Conservation (phyloP, 2,329 filamentous ascomycete genomes). For the Albifimbria verrucaria region DNA sequence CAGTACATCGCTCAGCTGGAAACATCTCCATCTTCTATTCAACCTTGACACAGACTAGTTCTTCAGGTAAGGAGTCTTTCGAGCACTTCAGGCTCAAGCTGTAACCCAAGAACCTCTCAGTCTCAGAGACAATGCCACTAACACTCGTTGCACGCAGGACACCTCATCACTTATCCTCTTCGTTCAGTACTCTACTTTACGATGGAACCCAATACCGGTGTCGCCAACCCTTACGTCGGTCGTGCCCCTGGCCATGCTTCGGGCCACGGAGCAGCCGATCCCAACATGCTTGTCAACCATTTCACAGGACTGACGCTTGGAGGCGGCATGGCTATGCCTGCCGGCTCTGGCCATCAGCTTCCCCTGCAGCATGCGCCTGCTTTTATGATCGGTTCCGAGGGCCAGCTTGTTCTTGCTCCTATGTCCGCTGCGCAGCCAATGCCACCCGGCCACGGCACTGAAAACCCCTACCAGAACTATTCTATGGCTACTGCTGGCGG, state of each 20-base stretch:
- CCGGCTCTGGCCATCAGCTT: constrained; percentile 9
- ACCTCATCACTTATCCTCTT: constrained; percentile 31
- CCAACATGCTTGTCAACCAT: constrained; percentile 27
- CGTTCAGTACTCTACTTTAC: constrained; percentile 20
- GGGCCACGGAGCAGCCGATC: constrained; percentile 26
- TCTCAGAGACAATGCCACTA: no score
- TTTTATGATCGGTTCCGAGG: constrained; percentile 36
- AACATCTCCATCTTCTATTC: no score
- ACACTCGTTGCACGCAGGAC: constrained; percentile 13
- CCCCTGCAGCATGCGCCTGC: constrained; percentile 31
- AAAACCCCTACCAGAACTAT: constrained; percentile 30
- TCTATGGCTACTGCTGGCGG: constrained; percentile 30
- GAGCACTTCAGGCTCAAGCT: no score
- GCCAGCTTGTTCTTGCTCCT: constrained; percentile 34
- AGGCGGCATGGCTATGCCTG: constrained; percentile 26
- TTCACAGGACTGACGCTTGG: constrained; percentile 36
- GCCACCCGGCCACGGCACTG: constrained; percentile 29
- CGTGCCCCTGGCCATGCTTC: constrained; percentile 26
- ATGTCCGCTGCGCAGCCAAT: constrained; percentile 31
- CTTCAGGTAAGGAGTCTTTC: no score
- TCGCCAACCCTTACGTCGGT: constrained; percentile 27
- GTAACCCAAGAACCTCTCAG: no score
- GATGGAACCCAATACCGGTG: constrained; percentile 33
- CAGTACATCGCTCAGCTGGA: no score
- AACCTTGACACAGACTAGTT: no score